Conservation (phyloP, 768 basidiomycete species). For the Russula emetica region DNA sequence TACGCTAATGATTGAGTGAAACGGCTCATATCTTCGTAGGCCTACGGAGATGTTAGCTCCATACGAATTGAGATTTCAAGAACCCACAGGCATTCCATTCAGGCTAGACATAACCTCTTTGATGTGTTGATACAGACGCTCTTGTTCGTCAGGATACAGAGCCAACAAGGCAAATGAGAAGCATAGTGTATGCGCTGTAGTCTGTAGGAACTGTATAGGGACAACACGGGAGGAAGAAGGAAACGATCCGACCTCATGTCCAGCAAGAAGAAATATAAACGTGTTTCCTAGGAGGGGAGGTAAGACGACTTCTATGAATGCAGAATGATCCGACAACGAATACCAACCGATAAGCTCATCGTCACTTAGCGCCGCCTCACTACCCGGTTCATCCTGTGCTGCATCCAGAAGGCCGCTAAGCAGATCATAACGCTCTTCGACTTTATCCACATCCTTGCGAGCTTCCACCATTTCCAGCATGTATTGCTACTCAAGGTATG, state of each 20-base stretch:
- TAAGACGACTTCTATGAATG: not conserved
- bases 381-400: constrained; percentile 23
- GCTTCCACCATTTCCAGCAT: constrained; percentile 32
- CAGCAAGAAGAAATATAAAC: constrained; percentile 37
- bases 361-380: constrained; percentile 25
- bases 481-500: constrained; percentile 25
- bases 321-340: no score
- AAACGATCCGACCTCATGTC: constrained; percentile 30
- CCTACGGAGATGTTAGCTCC: constrained; percentile 13
- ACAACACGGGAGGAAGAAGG: not conserved
- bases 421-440: constrained; percentile 30
- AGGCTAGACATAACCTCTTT: constrained; percentile 32
- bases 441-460: constrained; percentile 23
- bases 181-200: constrained; percentile 38
- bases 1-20: constrained; percentile 29
- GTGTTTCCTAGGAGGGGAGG: constrained; percentile 25
- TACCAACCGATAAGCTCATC: constrained; percentile 27
- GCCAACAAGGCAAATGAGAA: constrained; percentile 43
- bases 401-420: constrained; percentile 32
- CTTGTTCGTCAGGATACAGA: constrained; percentile 41
- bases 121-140: constrained; percentile 38
- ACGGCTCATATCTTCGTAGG: constrained; percentile 29
- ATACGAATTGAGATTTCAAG: not conserved
- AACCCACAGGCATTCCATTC: constrained; percentile 13
- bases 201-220: constrained; percentile 29